Conservation (phyloP, 306 rosid species). For the Lablab purpureus region DNA sequence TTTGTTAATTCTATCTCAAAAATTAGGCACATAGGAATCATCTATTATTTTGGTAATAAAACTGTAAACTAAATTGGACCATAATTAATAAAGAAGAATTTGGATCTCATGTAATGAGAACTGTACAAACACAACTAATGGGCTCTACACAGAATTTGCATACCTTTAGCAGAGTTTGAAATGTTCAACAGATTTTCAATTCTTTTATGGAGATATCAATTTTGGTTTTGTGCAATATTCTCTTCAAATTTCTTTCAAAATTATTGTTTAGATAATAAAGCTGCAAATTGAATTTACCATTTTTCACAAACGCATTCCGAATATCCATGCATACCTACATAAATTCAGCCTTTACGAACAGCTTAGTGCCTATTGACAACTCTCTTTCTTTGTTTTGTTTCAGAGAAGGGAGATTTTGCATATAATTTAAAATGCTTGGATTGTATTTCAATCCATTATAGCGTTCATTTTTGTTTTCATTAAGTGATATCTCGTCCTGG, state of each 20-base stretch:
- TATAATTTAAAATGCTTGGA: background rate
- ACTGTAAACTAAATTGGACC: background rate
- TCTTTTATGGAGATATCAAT: conserved; percentile 16
- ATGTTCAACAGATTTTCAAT: background rate
- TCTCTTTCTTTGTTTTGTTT: background rate
- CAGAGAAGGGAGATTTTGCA: background rate
- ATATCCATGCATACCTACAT: background rate
- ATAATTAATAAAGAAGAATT: background rate
- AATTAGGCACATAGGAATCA: conserved; percentile 22
- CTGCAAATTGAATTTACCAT: conserved; percentile 1
- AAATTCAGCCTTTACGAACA: background rate
- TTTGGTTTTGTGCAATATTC: background rate
- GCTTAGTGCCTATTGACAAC: background rate
- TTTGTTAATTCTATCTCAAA: conserved; percentile 34
- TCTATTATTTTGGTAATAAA: background rate
- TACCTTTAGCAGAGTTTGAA: conserved; percentile 1
- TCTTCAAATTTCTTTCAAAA: background rate
- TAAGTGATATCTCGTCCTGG: background rate
- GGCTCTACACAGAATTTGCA: conserved; percentile 5
- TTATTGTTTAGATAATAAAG: background rate
- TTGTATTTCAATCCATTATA: conserved; percentile 17
- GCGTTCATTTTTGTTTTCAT: background rate
- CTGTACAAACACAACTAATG: background rate
- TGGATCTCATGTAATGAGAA: background rate
- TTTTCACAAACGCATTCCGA: background rate